Evolutionary conservation across 176 grass and related monocot species (phyloP).

Genomic region (Oryza meyeriana): DNA sequence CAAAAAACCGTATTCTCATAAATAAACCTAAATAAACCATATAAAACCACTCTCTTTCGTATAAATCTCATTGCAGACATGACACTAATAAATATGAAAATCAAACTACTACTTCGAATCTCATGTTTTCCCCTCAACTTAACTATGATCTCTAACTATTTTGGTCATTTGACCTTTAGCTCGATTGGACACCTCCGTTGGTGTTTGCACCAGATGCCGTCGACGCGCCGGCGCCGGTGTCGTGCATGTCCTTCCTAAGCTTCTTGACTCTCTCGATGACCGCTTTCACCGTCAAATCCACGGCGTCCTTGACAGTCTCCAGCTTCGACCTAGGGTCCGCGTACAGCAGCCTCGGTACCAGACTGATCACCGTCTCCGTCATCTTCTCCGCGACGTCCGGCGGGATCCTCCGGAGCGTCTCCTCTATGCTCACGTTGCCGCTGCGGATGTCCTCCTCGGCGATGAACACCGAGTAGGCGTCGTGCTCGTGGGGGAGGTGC

Average conservation of each 20-base stretch:
- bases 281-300: slow-evolving; percentile 54
- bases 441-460: slow-evolving; percentile 47
- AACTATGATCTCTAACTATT: not conserved
- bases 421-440: slow-evolving; percentile 57
- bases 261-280: slow-evolving; percentile 54
- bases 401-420: slow-evolving; percentile 50
- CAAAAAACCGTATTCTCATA: too few relatives aligned
- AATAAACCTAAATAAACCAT: too few relatives aligned
- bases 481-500: slow-evolving; percentile 58
- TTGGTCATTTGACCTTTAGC: not conserved
- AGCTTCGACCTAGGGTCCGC: slow-evolving; percentile 64
- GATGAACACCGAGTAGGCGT: slow-evolving; percentile 63
- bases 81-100: not conserved
- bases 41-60: too few relatives aligned
- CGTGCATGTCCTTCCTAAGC: slow-evolving; percentile 29
- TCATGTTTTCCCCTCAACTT: not conserved
- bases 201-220: not conserved
- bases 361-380: slow-evolving; percentile 63
- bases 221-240: not conserved
- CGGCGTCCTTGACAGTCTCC: slow-evolving; percentile 61
- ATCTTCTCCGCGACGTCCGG: slow-evolving; percentile 41
- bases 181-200: not conserved
- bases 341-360: slow-evolving; percentile 64
- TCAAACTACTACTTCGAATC: not conserved
- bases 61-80: too few relatives aligned